Evolutionary conservation across 306 rosid genomes (phyloP).

Genomic region (Fagus crenata): DNA sequence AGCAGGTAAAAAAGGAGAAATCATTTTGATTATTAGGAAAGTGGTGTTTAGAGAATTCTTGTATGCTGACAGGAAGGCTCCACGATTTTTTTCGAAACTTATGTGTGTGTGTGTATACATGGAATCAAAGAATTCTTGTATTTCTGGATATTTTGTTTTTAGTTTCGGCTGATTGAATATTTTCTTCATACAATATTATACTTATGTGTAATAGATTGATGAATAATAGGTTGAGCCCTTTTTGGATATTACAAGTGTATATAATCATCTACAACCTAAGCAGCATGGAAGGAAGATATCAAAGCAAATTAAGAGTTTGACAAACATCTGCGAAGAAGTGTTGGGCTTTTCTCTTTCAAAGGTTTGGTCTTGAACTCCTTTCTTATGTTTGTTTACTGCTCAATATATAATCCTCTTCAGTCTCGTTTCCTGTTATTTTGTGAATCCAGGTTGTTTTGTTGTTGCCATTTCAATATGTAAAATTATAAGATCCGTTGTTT

Average conservation of each 20-base stretch:
- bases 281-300: conserved; percentile 57
- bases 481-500: neutral
- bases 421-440: neutral
- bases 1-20: neutral
- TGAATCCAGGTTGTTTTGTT: neutral
- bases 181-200: neutral
- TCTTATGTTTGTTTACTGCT: conserved; percentile 10
- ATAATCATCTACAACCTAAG: conserved; percentile 62
- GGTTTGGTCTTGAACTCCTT: conserved; percentile 47
- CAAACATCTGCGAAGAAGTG: conserved; percentile 70
- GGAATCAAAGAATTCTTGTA: too few species aligned
- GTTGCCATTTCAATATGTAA: neutral
- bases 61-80: neutral
- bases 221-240: conserved; percentile 74
- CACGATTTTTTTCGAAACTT: too few species aligned
- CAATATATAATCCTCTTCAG: neutral
- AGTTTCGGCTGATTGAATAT: neutral
- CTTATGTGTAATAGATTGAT: conserved; percentile 18
- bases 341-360: conserved; percentile 74
- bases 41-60: neutral
- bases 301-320: conserved; percentile 68
- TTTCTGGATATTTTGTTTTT: neutral
- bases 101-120: too few species aligned
- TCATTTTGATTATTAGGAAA: neutral
- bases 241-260: conserved; percentile 68